Evolutionary conservation across 257 asterid genomes (phyloP).

Genomic region (Cruciata laevipes): DNA sequence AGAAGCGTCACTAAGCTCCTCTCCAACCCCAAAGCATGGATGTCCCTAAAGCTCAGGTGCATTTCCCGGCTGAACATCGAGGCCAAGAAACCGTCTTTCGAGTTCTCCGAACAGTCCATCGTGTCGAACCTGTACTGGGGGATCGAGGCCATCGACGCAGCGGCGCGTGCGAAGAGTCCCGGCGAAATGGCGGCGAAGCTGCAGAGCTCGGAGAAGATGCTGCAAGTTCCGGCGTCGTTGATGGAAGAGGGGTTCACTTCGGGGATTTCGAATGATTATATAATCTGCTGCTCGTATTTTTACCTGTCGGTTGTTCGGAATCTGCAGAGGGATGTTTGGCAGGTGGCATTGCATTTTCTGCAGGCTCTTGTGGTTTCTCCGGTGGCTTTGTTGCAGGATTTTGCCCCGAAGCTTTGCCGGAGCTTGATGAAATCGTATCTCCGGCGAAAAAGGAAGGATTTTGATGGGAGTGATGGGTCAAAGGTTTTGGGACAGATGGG

Average conservation of each 20-base stretch:
- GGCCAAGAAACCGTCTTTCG: conserved; percentile 43
- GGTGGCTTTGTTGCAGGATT: conserved; percentile 36
- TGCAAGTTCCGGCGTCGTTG: conserved; percentile 77
- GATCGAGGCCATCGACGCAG: conserved; percentile 43
- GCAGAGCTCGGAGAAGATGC: conserved; percentile 62
- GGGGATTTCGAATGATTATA: conserved; percentile 43
- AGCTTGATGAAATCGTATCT: conserved; percentile 28
- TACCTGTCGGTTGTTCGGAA: conserved; percentile 50
- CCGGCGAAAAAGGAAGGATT: conserved; percentile 16
- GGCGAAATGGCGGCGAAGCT: conserved; percentile 35
- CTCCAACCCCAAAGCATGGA: conserved; percentile 26
- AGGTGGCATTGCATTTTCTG: conserved; percentile 67
- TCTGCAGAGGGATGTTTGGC: conserved; percentile 54
- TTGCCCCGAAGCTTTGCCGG: conserved; percentile 52
- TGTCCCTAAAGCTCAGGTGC: conserved; percentile 41
- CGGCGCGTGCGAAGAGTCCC: conserved; percentile 19
- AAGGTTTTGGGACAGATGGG: conserved; percentile 57
- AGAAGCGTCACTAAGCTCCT: conserved; percentile 38
- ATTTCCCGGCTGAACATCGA: conserved; percentile 46
- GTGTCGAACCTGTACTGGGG: conserved; percentile 85
- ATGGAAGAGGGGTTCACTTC: conserved; percentile 54
- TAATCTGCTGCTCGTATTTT: conserved; percentile 56
- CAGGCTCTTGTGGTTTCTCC: conserved; percentile 67
- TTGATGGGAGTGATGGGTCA: conserved; percentile 27
- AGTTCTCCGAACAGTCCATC: conserved; percentile 62